A percentile compares a stretch with the other conserved stretches of the same genome.
Evolutionary conservation across 2,329 filamentous ascomycete species (phyloP).

Genomic region (Biscogniauxia sp.): DNA sequence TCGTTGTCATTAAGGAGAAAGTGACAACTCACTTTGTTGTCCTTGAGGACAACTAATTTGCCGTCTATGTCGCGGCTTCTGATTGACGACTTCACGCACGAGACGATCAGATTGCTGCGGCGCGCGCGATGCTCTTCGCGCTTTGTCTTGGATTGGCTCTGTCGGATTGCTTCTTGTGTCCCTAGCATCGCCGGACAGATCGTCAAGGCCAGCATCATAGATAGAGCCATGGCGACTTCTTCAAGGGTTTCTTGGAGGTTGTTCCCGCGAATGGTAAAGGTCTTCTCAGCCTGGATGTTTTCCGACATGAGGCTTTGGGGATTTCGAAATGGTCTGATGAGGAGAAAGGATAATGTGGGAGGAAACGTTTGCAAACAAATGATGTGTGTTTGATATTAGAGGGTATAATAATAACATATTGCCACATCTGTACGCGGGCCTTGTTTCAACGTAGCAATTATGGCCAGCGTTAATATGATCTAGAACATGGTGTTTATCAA

Average conservation of each 20-base stretch:
- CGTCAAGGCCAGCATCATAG: constrained; percentile 40
- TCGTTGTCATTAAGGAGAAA: not conserved
- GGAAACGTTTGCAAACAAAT: not conserved
- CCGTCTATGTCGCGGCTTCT: constrained; percentile 44
- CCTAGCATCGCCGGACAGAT: constrained; percentile 44
- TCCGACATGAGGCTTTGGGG: constrained; percentile 19
- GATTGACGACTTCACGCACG: constrained; percentile 42
- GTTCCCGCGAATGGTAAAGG: constrained; percentile 23
- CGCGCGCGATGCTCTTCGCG: constrained; percentile 49
- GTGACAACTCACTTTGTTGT: constrained; percentile 37
- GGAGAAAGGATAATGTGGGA: not conserved
- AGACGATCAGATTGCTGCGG: constrained; percentile 46
- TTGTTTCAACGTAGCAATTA: not conserved
- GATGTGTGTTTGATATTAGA: not conserved
- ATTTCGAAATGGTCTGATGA: not conserved
- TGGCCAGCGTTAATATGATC: constrained; percentile 1
- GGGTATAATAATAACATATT: not conserved
- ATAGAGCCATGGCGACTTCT: constrained; percentile 38
- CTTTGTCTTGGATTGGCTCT: constrained; percentile 47
- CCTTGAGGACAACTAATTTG: constrained; percentile 42
- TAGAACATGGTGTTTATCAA: constrained; percentile 12
- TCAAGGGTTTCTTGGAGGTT: constrained; percentile 21
- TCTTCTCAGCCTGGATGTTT: constrained; percentile 18
- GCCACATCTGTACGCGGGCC: not conserved
- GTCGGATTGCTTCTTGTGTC: constrained; percentile 47